Evolutionary conservation across 2,329 filamentous ascomycete species (phyloP), one percentile per base, ranked within the genome.

Genomic region (Fusarium oligoseptatum): DNA sequence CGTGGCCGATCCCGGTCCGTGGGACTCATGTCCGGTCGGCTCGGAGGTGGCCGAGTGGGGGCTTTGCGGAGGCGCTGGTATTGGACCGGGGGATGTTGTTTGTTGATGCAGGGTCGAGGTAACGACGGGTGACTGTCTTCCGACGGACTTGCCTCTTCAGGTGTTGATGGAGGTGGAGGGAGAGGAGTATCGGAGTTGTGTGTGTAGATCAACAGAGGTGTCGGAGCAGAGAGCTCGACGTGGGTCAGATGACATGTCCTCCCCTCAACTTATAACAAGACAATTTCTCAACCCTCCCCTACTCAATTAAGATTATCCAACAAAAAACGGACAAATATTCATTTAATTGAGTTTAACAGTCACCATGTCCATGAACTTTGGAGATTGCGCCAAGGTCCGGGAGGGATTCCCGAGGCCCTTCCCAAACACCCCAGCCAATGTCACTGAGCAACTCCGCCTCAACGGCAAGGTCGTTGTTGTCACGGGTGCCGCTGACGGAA

Each of bases 401-500:
- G 73, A 76, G 5, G 73, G 73, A 4, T 80, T 79, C 41, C 79
- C 79, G 11, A 71, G 68, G 29, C 73, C 79, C 3, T 45, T 45
- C 20, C 43, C 43, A 45, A 55, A 73, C 43, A 78, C 74, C 6
- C 70, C 78, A 5, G 64, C 66, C 39, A 87, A 87, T 66, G 86
- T 87, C 2, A 60, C 87, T 2, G 82, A 87, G 50, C 86, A 88
- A 60, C 81, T 88, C 56, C 79, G 77, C 15, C 78, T 88, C 75
- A 80, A 75, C 6, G 85, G 82, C 10, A 87, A 82, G 66, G 82
- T 84, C 64, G 82, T 84, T 0, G 82, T 84, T n/a, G 79, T 88
- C 1, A 87, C 81, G 0, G 86, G 86, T 6, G 85, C 85, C 1
- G 82, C 84, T 0, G 85, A 86, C 45, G 86, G 86, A 0, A 83